Evolutionary conservation across 2,329 filamentous ascomycete genomes (phyloP).

Genomic region (Cercospora sesami): DNA sequence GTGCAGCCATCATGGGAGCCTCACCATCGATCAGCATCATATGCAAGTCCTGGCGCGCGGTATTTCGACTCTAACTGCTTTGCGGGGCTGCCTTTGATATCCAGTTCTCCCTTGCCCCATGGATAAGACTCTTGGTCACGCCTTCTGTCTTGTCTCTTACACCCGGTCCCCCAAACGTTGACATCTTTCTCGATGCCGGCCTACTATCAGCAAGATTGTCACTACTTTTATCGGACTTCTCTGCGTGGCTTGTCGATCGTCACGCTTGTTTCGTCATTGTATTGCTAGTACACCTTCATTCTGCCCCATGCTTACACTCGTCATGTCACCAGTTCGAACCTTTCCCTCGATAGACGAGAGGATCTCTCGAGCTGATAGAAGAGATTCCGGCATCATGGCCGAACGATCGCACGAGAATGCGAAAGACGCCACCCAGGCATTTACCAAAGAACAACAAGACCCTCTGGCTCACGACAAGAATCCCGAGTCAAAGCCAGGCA

Average conservation of each 20-base stretch:
- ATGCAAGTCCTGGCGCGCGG: neutral
- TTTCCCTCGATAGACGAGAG: conserved; percentile 35
- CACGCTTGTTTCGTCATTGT: conserved; percentile 74
- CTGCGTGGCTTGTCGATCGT: conserved; percentile 80
- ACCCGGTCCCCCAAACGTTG: conserved; percentile 13
- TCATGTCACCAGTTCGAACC: conserved; percentile 57
- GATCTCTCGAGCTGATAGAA: conserved; percentile 23
- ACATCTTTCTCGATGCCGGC: conserved; percentile 62
- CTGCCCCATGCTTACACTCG: conserved; percentile 43
- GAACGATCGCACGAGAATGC: conserved; percentile 52
- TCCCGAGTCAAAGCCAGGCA: conserved; percentile 63
- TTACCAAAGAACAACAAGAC: conserved; percentile 49
- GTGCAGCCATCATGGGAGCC: conserved; percentile 16
- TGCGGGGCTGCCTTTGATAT: conserved; percentile 16
- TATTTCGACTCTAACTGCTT: neutral
- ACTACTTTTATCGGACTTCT: conserved; percentile 90
- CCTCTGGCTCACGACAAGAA: conserved; percentile 53
- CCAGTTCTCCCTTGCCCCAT: conserved; percentile 25
- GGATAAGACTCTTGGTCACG: conserved; percentile 1
- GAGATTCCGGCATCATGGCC: conserved; percentile 43
- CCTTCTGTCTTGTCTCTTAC: neutral
- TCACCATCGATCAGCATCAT: conserved; percentile 16
- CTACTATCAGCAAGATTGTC: conserved; percentile 82
- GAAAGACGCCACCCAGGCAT: conserved; percentile 55
- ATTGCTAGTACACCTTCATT: conserved; percentile 54